Evolutionary conservation across 73 alveolate genomes (phyloP).

Genomic region (Symbiodinium natans): DNA sequence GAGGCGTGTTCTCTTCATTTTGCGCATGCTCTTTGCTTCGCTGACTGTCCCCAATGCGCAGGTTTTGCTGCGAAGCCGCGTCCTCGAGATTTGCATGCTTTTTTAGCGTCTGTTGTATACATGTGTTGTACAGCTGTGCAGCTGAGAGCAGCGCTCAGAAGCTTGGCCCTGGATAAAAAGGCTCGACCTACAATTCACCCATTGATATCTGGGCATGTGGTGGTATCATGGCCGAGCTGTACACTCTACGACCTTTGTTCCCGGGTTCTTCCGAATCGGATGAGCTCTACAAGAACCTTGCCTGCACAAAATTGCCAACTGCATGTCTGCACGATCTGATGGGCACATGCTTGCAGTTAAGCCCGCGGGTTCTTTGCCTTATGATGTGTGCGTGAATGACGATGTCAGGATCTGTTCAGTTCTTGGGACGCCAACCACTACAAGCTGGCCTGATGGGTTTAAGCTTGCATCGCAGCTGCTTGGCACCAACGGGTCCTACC

Average conservation of each 20-base stretch:
- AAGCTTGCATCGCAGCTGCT: constrained; percentile 97
- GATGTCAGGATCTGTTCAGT: constrained; percentile 97
- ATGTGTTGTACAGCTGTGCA: too few species aligned
- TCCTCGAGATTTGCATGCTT: background rate
- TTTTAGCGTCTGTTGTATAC: too few species aligned
- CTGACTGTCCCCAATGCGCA: constrained; percentile 97
- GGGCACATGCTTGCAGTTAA: too few species aligned
- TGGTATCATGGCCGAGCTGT: constrained; percentile 95
- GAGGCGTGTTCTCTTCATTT: constrained; percentile 95
- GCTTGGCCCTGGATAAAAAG: too few species aligned
- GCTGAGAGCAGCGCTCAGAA: too few species aligned
- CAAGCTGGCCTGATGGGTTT: constrained; percentile 98
- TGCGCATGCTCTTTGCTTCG: constrained; percentile 14
- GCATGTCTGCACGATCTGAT: too few species aligned
- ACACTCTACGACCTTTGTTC: constrained; percentile 98
- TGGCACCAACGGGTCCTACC: background rate
- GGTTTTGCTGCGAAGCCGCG: constrained; percentile 10
- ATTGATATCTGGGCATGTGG: constrained; percentile 99
- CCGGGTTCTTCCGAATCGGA: constrained; percentile 99
- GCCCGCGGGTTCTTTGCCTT: too few species aligned
- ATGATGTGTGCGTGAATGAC: too few species aligned
- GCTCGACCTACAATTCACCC: constrained; percentile 98
- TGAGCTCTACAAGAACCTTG: constrained; percentile 97
- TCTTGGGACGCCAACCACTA: constrained; percentile 99
- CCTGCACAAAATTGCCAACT: too few species aligned